Evolutionary conservation across 2,329 filamentous ascomycete genomes (phyloP).

Genomic region (Xylaria sp.): DNA sequence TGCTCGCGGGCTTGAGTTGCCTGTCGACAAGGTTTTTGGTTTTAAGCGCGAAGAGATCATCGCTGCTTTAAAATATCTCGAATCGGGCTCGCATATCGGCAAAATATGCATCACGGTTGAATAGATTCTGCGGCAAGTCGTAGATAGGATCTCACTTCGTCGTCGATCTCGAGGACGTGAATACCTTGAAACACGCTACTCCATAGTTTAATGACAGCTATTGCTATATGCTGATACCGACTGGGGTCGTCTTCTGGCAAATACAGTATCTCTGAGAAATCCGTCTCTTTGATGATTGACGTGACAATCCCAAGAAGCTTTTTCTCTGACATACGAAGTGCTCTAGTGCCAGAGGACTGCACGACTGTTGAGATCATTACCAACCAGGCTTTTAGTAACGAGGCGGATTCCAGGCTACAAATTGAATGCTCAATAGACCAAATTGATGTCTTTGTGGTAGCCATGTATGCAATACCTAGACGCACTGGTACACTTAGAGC

Average conservation of each 20-base stretch:
- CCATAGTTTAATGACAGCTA: slow-evolving; percentile 46
- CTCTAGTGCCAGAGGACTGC: slow-evolving; percentile 17
- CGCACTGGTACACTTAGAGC: slow-evolving; percentile 64
- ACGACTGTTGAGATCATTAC: slow-evolving; percentile 36
- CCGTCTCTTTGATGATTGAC: slow-evolving; percentile 43
- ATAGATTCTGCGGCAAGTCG: slow-evolving; percentile 34
- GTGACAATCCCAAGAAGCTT: slow-evolving; percentile 40
- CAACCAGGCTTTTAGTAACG: slow-evolving; percentile 58
- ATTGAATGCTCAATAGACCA: slow-evolving; percentile 66
- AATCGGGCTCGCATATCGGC: slow-evolving; percentile 48
- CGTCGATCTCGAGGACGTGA: slow-evolving; percentile 45
- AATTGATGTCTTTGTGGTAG: slow-evolving; percentile 62
- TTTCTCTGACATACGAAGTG: slow-evolving; percentile 38
- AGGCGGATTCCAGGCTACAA: slow-evolving; percentile 63
- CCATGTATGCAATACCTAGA: slow-evolving; percentile 63
- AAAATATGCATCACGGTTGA: slow-evolving; percentile 50
- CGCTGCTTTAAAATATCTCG: slow-evolving; percentile 34
- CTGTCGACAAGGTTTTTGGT: slow-evolving; percentile 51
- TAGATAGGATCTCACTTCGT: slow-evolving; percentile 39
- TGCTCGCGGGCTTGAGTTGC: slow-evolving; percentile 41
- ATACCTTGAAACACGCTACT: slow-evolving; percentile 46
- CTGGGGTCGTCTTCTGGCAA: slow-evolving; percentile 34
- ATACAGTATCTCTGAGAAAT: slow-evolving; percentile 35
- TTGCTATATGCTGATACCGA: slow-evolving; percentile 37
- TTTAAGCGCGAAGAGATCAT: slow-evolving; percentile 47